Conservation (phyloP, 2,329 filamentous ascomycete species). For the Phyllosticta paracitricarpa region DNA sequence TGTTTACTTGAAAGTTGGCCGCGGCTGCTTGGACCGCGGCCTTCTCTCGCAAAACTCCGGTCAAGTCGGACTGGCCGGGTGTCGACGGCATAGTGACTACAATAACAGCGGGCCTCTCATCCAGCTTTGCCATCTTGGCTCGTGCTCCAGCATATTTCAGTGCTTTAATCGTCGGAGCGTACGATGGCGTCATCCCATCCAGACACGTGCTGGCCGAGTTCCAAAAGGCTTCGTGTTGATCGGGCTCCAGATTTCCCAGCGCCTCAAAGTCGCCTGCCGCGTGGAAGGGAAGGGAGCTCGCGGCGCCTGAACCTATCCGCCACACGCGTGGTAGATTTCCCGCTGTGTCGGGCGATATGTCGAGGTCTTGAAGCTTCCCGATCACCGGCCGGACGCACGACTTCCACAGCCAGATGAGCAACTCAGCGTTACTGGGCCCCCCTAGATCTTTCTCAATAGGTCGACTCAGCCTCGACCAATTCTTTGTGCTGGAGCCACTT, state of each 20-base stretch:
- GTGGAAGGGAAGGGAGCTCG: not conserved
- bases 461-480: too few relatives aligned
- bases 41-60: not conserved
- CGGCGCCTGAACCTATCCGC: not conserved
- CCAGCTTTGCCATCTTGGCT: not conserved
- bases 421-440: too few relatives aligned
- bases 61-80: not conserved
- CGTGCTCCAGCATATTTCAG: not conserved
- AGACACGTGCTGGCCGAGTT: not conserved
- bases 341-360: too few relatives aligned
- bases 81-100: not conserved
- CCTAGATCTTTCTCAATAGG: too few relatives aligned
- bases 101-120: not conserved
- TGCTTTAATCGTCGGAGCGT: not conserved
- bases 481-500: too few relatives aligned
- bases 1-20: too few relatives aligned
- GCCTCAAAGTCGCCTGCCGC: not conserved
- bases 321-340: not conserved
- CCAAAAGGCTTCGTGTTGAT: too few relatives aligned
- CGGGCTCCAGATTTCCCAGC: too few relatives aligned
- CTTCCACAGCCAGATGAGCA: not conserved
- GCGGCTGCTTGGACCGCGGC: not conserved
- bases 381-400: not conserved
- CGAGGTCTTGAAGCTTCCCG: too few relatives aligned
- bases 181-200: not conserved